Conservation (phyloP, 371 early-diverging fungal genomes). For the Syncephalastrum contaminatum region DNA sequence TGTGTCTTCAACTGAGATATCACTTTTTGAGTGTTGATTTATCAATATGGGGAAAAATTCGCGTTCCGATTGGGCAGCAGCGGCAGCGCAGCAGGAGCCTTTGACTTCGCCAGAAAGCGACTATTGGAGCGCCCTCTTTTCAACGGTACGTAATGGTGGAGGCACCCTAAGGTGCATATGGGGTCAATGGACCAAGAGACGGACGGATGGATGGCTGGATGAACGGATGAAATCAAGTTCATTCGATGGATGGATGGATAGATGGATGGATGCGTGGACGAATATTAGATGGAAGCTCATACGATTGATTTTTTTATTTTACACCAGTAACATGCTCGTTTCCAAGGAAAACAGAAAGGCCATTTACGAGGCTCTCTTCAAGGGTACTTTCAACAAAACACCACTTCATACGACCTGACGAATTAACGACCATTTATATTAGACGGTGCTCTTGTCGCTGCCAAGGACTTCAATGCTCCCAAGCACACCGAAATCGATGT, state of each 20-base stretch:
- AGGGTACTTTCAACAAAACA: conserved; percentile 49
- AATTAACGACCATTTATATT: conserved; percentile 6
- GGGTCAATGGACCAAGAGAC: background rate
- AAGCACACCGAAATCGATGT: conserved; percentile 95
- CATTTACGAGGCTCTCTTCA: conserved; percentile 92
- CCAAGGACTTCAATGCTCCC: conserved; percentile 97
- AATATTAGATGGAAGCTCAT: background rate
- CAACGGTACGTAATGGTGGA: too few relatives aligned
- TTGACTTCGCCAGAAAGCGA: too few relatives aligned
- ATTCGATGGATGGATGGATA: conserved; percentile 3
- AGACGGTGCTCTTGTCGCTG: conserved; percentile 98
- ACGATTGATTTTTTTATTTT: conserved; percentile 4
- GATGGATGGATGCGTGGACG: conserved; percentile 13
- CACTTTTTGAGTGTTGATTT: too few relatives aligned
- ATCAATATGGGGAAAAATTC: too few relatives aligned
- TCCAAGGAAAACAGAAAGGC: conserved; percentile 94
- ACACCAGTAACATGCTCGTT: conserved; percentile 79
- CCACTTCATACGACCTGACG: background rate
- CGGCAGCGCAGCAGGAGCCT: too few relatives aligned
- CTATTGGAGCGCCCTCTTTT: too few relatives aligned
- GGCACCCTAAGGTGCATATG: too few relatives aligned
- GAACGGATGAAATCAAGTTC: background rate
- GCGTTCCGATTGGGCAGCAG: too few relatives aligned
- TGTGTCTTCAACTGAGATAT: too few relatives aligned
- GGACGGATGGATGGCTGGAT: conserved; percentile 5